Conservation (phyloP, 768 basidiomycete genomes). For the Lactarius sp. region DNA sequence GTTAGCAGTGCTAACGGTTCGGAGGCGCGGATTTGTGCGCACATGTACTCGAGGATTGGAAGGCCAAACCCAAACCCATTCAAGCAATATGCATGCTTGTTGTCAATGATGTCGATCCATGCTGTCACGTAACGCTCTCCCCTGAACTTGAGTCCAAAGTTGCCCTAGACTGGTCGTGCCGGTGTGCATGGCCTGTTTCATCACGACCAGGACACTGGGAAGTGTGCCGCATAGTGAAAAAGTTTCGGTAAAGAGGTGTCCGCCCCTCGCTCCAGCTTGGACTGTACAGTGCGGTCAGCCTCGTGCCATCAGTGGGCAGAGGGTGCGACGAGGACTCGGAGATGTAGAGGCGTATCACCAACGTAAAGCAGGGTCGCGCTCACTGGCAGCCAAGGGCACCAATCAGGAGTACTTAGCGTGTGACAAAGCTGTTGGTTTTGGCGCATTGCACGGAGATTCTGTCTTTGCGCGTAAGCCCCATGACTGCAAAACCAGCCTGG, state of each 20-base stretch:
- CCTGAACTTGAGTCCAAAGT: background rate
- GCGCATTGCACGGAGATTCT: too few species aligned
- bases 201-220: background rate
- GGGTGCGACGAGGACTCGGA: too few species aligned
- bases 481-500: too few species aligned
- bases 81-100: background rate
- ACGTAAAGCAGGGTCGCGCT: too few species aligned
- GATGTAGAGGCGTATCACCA: too few species aligned
- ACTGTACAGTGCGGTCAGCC: background rate
- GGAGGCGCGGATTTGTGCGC: background rate
- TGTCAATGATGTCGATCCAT: background rate
- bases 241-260: too few species aligned
- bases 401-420: too few species aligned
- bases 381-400: too few species aligned
- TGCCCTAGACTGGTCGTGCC: background rate
- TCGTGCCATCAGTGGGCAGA: background rate
- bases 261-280: background rate
- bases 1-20: background rate
- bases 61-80: background rate
- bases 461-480: too few species aligned
- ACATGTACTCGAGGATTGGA: background rate
- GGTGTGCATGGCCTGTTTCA: background rate
- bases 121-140: background rate
- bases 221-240: too few species aligned
- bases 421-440: too few species aligned